Percentiles rank a stretch among this genome's conserved stretches.
Conservation (phyloP, 2,329 filamentous ascomycete genomes). For the Boeremia exigua region DNA sequence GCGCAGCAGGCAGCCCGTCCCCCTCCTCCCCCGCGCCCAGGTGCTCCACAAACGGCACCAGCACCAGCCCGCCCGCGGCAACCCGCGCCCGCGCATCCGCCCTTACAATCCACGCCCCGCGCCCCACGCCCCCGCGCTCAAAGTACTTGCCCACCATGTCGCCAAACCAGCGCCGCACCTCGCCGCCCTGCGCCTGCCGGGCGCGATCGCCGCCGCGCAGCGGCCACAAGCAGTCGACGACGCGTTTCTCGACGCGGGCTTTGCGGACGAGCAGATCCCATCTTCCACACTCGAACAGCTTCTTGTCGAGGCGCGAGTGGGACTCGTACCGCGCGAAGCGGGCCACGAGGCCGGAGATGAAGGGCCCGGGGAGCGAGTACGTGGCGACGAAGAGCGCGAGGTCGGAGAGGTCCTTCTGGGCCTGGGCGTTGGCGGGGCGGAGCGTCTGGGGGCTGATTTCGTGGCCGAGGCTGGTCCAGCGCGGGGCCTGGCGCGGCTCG, state of each 20-base stretch:
- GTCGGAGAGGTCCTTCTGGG: slow-evolving; percentile 45
- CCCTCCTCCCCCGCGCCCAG: slow-evolving; percentile 28
- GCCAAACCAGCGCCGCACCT: slow-evolving; percentile 45
- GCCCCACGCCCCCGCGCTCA: neutral
- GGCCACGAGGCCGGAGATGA: slow-evolving; percentile 41
- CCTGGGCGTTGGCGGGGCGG: slow-evolving; percentile 45
- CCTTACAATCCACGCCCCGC: slow-evolving; percentile 33
- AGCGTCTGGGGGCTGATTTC: slow-evolving; percentile 37
- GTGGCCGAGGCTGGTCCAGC: slow-evolving; percentile 45
- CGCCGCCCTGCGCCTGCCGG: slow-evolving; percentile 40
- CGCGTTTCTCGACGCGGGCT: slow-evolving; percentile 46
- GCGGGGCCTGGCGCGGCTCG: slow-evolving; percentile 34
- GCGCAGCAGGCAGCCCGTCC: neutral
- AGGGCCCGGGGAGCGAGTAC: slow-evolving; percentile 40
- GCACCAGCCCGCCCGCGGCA: slow-evolving; percentile 42
- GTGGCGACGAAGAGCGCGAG: slow-evolving; percentile 41
- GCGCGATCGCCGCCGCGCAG: slow-evolving; percentile 38
- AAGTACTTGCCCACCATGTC: slow-evolving; percentile 50
- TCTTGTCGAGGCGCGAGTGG: slow-evolving; percentile 47
- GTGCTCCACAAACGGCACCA: slow-evolving; percentile 45
- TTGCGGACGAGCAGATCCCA: slow-evolving; percentile 47
- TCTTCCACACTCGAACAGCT: slow-evolving; percentile 41
- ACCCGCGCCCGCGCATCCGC: slow-evolving; percentile 40
- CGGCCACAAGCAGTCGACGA: slow-evolving; percentile 46
- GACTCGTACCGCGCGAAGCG: slow-evolving; percentile 44